phyloP scores from a whole-genome alignment of 2,329 filamentous ascomycete species.

The Magnaporthales sp. region DNA sequence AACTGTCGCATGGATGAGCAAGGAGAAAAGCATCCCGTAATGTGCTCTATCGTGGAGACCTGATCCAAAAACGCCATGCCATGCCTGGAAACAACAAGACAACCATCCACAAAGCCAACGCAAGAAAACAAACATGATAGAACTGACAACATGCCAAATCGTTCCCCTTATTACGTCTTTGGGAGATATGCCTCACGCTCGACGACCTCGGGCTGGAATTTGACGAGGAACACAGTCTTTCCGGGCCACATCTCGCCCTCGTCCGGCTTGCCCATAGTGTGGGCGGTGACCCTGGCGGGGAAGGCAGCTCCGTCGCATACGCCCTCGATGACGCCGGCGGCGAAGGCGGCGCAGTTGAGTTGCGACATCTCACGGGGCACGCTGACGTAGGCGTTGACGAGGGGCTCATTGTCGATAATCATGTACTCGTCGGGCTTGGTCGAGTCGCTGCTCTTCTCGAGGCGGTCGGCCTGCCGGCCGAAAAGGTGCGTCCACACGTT shows the following conservation, averaged over 20 bases:
- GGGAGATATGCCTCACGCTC: slow-evolving; percentile 81
- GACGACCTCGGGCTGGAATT: slow-evolving; percentile 84
- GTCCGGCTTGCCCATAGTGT: slow-evolving; percentile 56
- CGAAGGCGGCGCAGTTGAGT: slow-evolving; percentile 92
- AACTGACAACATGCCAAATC: neutral
- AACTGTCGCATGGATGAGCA: neutral
- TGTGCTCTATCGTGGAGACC: neutral
- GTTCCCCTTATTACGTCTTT: slow-evolving; percentile 31
- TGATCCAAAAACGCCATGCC: slow-evolving; percentile 5
- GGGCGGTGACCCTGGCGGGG: slow-evolving; percentile 79
- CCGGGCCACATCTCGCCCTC: slow-evolving; percentile 86
- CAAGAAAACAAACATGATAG: neutral
- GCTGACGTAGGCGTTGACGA: slow-evolving; percentile 90
- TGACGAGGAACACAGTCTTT: slow-evolving; percentile 90
- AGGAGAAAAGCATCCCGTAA: neutral
- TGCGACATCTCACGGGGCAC: slow-evolving; percentile 93
- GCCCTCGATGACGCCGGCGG: slow-evolving; percentile 91
- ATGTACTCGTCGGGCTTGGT: slow-evolving; percentile 92
- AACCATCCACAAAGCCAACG: neutral
- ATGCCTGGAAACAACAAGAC: neutral
- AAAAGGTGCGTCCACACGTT: slow-evolving; percentile 91
- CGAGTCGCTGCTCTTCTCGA: slow-evolving; percentile 79
- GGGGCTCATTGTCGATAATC: slow-evolving; percentile 96
- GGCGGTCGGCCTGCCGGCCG: slow-evolving; percentile 77
- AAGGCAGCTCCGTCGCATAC: slow-evolving; percentile 91